Evolutionary conservation across 176 grass and related monocot genomes (phyloP), one percentile per base, ranked within the genome.

Genomic region (Alloteropsis semialata): DNA sequence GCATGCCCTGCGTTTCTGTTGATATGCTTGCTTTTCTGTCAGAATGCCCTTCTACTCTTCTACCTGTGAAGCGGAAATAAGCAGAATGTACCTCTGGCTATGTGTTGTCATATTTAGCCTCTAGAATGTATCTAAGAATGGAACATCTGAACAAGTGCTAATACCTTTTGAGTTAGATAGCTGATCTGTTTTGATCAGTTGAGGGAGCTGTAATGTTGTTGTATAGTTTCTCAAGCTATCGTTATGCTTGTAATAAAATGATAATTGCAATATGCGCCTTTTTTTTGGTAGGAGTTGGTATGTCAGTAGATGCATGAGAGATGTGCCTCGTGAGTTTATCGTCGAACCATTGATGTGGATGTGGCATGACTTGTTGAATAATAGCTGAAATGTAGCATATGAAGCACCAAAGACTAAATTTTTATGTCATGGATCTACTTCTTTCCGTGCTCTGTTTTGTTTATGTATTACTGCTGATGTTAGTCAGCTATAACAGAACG

Each of bases 1-100:
- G 80, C 44, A 81, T 17, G 76, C 96, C 39, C 81, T 93, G 75
- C 65, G 89, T 66, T 92, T 92, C 83, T 92, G 92, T 78, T 96
- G 89, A 99, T 69, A 29, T n/a, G 5, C 12, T 41, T 2, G 30
- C 18, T 2, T 32, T 49, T 49, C 44, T 49, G 69, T 11, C 16
- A 17, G 18, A 60, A 64, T 43, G 44, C 13, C 65, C 54, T 63
- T 58, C 43, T n/a, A 42, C 65, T 27, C 32, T 0, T 54, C 56
- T 76, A n/a, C n/a, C 36, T 79, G 49, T 62, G 59, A 74, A 74
- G 82, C 21, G 8, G 71, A 81, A 54, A 71, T 44, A 64, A 81
- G 34, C 0, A 16, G 54, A 45, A 77, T 58, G 32, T 56, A 55
- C 72, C 61, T 69, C 22, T 41, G 33, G n/a, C 43, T 76, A 76